Conservation (phyloP, 345 rosid genomes). For the Lepidium africanum region DNA sequence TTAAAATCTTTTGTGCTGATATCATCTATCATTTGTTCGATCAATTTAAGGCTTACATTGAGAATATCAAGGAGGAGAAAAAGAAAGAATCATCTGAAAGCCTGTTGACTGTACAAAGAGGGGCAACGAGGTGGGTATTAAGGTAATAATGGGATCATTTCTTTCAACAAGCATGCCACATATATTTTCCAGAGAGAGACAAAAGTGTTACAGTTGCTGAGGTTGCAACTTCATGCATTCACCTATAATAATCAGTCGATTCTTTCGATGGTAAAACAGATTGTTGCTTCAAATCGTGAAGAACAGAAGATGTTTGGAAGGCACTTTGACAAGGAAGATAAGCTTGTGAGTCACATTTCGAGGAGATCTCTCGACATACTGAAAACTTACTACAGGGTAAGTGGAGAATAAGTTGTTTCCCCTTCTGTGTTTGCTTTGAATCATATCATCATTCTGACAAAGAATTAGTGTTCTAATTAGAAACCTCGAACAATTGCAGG, state of each 20-base stretch:
- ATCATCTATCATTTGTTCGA: slow-evolving; percentile 91
- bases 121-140: slow-evolving; percentile 69
- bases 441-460: background rate
- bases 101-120: slow-evolving; percentile 72
- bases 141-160: slow-evolving; percentile 39
- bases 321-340: slow-evolving; percentile 79
- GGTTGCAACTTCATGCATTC: background rate
- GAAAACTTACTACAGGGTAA: slow-evolving; percentile 68
- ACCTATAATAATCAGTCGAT: background rate
- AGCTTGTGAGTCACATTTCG: slow-evolving; percentile 79
- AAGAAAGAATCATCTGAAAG: slow-evolving; percentile 86
- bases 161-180: background rate
- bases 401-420: background rate
- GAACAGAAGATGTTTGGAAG: slow-evolving; percentile 87
- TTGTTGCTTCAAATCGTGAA: slow-evolving; percentile 55
- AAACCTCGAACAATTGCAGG: slow-evolving; percentile 31
- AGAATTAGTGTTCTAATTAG: background rate
- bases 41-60: slow-evolving; percentile 80
- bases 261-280: slow-evolving; percentile 35
- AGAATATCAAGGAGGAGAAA: slow-evolving; percentile 78
- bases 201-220: background rate
- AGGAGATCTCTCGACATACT: slow-evolving; percentile 75
- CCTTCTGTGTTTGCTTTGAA: background rate
- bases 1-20: slow-evolving; percentile 91
- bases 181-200: background rate